phyloP scores from a whole-genome alignment of 1,139 yeast genomes.

The Hansenula sp. region DNA sequence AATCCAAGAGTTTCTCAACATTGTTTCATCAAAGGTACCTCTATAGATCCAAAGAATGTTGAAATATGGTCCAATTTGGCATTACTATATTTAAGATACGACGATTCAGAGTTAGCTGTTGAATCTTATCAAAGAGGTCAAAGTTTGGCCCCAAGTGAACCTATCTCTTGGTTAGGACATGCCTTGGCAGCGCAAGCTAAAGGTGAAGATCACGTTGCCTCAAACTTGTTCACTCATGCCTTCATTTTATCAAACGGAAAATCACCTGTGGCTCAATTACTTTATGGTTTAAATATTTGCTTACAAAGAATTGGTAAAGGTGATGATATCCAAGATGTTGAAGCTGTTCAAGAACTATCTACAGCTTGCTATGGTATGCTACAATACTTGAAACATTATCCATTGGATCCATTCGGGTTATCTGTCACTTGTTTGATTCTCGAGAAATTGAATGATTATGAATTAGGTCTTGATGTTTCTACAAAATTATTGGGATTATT shows the following conservation, averaged over 20 bases:
- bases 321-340: slow-evolving; percentile 49
- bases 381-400: slow-evolving; percentile 64
- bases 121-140: slow-evolving; percentile 75
- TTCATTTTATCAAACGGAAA: slow-evolving; percentile 72
- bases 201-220: slow-evolving; percentile 53
- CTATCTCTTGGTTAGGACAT: slow-evolving; percentile 84
- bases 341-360: slow-evolving; percentile 59
- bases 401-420: slow-evolving; percentile 61
- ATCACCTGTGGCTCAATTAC: slow-evolving; percentile 64
- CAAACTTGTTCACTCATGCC: slow-evolving; percentile 69
- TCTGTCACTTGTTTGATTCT: slow-evolving; percentile 53
- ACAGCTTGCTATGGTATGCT: slow-evolving; percentile 71
- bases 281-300: slow-evolving; percentile 60
- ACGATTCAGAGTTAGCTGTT: slow-evolving; percentile 69
- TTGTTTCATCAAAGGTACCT: slow-evolving; percentile 79
- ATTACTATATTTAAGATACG: slow-evolving; percentile 62
- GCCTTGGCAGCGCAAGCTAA: slow-evolving; percentile 62
- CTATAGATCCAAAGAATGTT: slow-evolving; percentile 66
- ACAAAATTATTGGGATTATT: slow-evolving; percentile 41
- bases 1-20: slow-evolving; percentile 84
- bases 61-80: slow-evolving; percentile 82
- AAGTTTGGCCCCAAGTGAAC: slow-evolving; percentile 73
- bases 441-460: slow-evolving; percentile 69
- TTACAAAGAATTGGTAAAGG: slow-evolving; percentile 37
- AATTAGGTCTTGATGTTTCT: slow-evolving; percentile 47